phyloP scores from a whole-genome alignment of 306 rosid species.

The Glycine latifolia region DNA sequence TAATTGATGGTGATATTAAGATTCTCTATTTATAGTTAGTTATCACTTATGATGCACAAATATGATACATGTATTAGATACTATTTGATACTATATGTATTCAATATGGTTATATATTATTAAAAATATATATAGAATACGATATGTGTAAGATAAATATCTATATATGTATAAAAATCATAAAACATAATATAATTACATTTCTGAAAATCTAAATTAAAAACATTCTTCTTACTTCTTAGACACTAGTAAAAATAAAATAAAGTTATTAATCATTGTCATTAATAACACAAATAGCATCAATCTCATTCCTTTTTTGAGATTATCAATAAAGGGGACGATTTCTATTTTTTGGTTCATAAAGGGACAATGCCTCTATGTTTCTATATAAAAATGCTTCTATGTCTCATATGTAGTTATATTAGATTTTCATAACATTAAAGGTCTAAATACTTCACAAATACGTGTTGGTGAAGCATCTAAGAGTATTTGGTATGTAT shows the following conservation, averaged over 20 bases:
- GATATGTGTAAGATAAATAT: background rate
- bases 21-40: slow-evolving; percentile 7
- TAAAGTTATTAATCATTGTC: background rate
- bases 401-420: background rate
- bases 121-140: background rate
- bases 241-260: background rate
- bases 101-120: background rate
- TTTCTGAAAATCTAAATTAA: background rate
- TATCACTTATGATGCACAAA: too few species aligned
- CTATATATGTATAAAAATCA: background rate
- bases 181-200: background rate
- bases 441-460: background rate
- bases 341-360: background rate
- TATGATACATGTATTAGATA: background rate
- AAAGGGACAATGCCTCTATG: background rate
- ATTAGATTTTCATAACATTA: background rate
- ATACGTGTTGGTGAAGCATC: too few species aligned
- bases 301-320: too few species aligned
- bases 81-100: background rate
- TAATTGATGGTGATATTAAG: background rate
- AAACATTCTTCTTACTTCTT: background rate
- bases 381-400: background rate
- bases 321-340: too few species aligned
- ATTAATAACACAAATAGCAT: background rate
- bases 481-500: too few species aligned